A percentile compares a stretch with the other conserved stretches of the same genome.
phyloP scores from a whole-genome alignment of 257 asterid genomes.

The Solanum piurae region DNA sequence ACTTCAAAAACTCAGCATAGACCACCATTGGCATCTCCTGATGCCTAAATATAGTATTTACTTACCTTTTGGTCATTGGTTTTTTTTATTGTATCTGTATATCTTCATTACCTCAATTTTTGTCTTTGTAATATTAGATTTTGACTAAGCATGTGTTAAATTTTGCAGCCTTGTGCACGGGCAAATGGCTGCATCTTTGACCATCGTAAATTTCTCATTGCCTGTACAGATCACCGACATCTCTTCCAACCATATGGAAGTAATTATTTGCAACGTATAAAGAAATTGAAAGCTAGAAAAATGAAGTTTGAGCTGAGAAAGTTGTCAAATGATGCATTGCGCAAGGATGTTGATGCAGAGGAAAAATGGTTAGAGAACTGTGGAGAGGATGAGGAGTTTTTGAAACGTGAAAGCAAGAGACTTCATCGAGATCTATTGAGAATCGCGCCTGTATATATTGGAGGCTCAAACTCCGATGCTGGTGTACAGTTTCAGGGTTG shows the following conservation, averaged over 20 bases:
- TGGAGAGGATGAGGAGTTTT: conserved; percentile 99
- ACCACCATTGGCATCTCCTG: background rate
- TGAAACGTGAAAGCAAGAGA: conserved; percentile 98
- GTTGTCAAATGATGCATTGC: conserved; percentile 64
- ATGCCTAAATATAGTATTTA: background rate
- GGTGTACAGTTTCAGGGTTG: conserved; percentile 66
- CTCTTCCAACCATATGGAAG: conserved; percentile 86
- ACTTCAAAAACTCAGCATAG: background rate
- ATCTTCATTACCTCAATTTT: background rate
- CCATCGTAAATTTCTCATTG: conserved; percentile 95
- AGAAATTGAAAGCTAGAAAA: conserved; percentile 68
- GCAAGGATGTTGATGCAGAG: conserved; percentile 91
- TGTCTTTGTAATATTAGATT: background rate
- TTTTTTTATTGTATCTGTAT: background rate
- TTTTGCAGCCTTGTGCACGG: conserved; percentile 93
- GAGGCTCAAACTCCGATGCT: conserved; percentile 50
- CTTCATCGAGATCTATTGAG: conserved; percentile 88
- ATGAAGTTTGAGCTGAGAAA: conserved; percentile 68
- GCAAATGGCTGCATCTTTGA: conserved; percentile 85
- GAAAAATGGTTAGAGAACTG: conserved; percentile 95
- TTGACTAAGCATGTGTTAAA: background rate
- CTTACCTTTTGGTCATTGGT: background rate
- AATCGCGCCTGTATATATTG: conserved; percentile 88
- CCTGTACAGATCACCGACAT: conserved; percentile 89
- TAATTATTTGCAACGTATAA: conserved; percentile 40